Percentiles rank a stretch among this genome's conserved stretches.
These are phyloP conservation scores for Phytophthora hybrid DNA, from an alignment of 352 stramenopile species.

Conservation along the genomic window DNA sequence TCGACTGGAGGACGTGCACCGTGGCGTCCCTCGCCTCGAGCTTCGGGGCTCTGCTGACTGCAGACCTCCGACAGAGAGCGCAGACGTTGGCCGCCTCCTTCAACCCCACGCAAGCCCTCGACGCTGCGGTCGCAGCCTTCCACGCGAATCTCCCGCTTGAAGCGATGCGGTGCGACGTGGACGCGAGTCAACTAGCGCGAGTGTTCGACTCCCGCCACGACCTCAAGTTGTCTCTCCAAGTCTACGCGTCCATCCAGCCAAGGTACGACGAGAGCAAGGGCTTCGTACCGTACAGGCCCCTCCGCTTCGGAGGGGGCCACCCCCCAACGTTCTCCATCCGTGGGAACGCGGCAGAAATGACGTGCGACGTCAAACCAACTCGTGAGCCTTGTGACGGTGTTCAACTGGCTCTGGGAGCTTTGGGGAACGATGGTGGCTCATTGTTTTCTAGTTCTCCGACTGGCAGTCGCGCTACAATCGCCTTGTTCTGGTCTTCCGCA, in stretches of 20 bases:
- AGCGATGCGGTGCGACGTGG: conserved; percentile 81
- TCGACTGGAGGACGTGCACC: conserved; percentile 68
- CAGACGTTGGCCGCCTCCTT: conserved; percentile 51
- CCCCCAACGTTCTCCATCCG: conserved; percentile 36
- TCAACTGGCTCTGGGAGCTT: background rate
- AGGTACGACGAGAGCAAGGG: conserved; percentile 33
- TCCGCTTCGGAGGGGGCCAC: conserved; percentile 31
- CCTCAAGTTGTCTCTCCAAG: conserved; percentile 46
- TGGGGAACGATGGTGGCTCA: conserved; percentile 1
- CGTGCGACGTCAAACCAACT: conserved; percentile 7
- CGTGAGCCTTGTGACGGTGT: conserved; percentile 9
- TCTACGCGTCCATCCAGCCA: conserved; percentile 32
- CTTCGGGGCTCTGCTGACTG: conserved; percentile 56
- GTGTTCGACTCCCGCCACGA: conserved; percentile 42
- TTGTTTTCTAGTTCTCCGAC: background rate
- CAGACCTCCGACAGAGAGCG: conserved; percentile 45
- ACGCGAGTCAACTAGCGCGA: conserved; percentile 36
- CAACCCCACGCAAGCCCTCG: conserved; percentile 60
- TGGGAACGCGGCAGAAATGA: conserved; percentile 2
- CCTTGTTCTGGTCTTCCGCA: conserved; percentile 34
- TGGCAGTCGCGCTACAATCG: conserved; percentile 14
- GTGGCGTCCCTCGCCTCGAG: conserved; percentile 56
- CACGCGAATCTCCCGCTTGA: conserved; percentile 70
- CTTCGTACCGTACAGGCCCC: conserved; percentile 39
- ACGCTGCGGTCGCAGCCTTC: conserved; percentile 70